Evolutionary conservation across 2,329 filamentous ascomycete species (phyloP).

Genomic region (Penicillium expansum): DNA sequence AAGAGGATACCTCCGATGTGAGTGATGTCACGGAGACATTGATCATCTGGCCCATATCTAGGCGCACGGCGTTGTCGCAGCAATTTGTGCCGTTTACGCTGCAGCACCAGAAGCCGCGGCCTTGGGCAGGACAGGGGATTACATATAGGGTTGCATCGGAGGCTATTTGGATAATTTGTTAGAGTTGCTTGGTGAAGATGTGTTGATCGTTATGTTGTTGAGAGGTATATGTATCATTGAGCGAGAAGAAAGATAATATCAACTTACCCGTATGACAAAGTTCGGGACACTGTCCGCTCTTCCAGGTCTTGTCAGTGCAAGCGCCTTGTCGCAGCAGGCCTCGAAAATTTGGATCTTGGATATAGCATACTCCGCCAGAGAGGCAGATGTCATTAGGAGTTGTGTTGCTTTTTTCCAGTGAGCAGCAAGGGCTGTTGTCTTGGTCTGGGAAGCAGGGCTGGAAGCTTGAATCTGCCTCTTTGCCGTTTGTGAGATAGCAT

Average conservation of each 20-base stretch:
- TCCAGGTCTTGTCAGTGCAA: not conserved
- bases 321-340: not conserved
- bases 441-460: not conserved
- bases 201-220: not conserved
- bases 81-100: not conserved
- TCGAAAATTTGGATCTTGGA: not conserved
- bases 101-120: not conserved
- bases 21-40: not conserved
- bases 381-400: not conserved
- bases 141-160: not conserved
- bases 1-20: not conserved
- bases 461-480: not conserved
- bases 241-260: not conserved
- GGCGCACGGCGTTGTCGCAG: not conserved
- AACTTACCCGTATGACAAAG: not conserved
- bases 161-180: not conserved
- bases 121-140: not conserved
- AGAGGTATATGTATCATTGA: not conserved
- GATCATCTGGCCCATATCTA: conserved; percentile 1
- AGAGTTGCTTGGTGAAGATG: not conserved
- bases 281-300: not conserved
- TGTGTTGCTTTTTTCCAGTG: not conserved
- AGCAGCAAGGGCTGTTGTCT: not conserved
- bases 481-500: not conserved
- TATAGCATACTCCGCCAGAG: not conserved